Base-by-base conservation (phyloP, 2,329 filamentous ascomycete species). In the Simplicillium sp. region DNA sequence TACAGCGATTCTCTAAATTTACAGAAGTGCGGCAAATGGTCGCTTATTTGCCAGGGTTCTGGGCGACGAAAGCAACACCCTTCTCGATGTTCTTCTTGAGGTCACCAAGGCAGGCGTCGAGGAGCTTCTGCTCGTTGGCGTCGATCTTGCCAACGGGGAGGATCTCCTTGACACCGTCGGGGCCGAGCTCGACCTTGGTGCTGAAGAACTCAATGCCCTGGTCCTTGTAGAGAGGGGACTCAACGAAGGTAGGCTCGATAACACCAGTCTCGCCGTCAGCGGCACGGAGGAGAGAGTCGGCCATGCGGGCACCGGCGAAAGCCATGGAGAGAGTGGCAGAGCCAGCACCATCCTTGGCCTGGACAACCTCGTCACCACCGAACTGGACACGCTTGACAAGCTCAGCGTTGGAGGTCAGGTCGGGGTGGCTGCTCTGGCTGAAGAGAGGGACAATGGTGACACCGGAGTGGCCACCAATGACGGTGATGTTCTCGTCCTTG, bases 261-360 rank as follows among this genome's bases (percentile, higher is more conserved):
- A 98, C 84, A 62, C 87, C 87, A 80, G 89, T 92, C 79, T 94
- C 82, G 64, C 92, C 92, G 68, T 94, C 81, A 45, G 84, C 73
- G 57, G 92, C 92, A 68, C 87, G 89, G 70, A 98, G 84, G 57
- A 98, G 73, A 54, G 84, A 87, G 75, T 97, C 89, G 55, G 92
- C 87, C 68, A 82, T 74, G 66, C 78, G 77, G 60, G 77, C 77
- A 65, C 90, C 90, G 53, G 90, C 90, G 80, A 95, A 90, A 60
- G 90, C 90, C 90, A 98, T 98, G 73, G 88, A 96, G 56, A 97
- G 85, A 50, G 90, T 97, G 63, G 90, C 90, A 54, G 88, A 96
- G 57, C 90, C 90, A 59, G 89, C 88, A 68, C 90, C 92, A 63
- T 90, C 89, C 85, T 97, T 97, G 70, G 90, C 92, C 81, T 96